phyloP scores from a whole-genome alignment of 805 yeast species.

The Limtongia smithiae region DNA sequence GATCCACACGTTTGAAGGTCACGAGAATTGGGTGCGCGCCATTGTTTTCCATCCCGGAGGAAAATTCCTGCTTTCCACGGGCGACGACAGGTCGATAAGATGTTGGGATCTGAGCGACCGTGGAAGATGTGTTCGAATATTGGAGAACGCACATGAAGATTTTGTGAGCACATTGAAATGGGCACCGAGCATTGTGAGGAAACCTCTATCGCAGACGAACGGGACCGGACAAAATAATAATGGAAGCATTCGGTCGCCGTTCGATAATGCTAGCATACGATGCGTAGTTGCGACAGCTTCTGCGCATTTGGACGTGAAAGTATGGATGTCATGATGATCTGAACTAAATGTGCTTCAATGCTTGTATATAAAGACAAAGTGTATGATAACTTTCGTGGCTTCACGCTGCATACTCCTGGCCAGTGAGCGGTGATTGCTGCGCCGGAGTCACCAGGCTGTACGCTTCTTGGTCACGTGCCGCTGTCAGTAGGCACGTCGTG shows the following conservation, averaged over 20 bases:
- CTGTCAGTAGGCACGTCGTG: too few relatives aligned
- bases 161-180: constrained; percentile 59
- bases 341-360: too few relatives aligned
- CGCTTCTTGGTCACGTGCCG: too few relatives aligned
- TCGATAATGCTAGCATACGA: constrained; percentile 48
- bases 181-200: too few relatives aligned
- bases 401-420: too few relatives aligned
- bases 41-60: constrained; percentile 74
- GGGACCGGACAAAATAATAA: too few relatives aligned
- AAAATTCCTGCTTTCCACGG: constrained; percentile 59
- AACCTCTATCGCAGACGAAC: too few relatives aligned
- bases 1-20: constrained; percentile 62
- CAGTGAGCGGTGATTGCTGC: too few relatives aligned
- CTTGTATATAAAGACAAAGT: too few relatives aligned
- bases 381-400: too few relatives aligned
- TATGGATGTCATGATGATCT: constrained; percentile 49
- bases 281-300: constrained; percentile 64
- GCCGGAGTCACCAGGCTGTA: too few relatives aligned
- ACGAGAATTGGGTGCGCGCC: constrained; percentile 80
- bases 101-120: constrained; percentile 65
- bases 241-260: too few relatives aligned
- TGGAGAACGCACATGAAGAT: constrained; percentile 64
- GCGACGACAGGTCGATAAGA: constrained; percentile 74
- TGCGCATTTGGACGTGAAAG: constrained; percentile 51
- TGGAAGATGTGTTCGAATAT: constrained; percentile 48